These are phyloP conservation scores for Celoporthe dispersa DNA, from an alignment of 2,329 filamentous ascomycete species.

Conservation along the genomic window DNA sequence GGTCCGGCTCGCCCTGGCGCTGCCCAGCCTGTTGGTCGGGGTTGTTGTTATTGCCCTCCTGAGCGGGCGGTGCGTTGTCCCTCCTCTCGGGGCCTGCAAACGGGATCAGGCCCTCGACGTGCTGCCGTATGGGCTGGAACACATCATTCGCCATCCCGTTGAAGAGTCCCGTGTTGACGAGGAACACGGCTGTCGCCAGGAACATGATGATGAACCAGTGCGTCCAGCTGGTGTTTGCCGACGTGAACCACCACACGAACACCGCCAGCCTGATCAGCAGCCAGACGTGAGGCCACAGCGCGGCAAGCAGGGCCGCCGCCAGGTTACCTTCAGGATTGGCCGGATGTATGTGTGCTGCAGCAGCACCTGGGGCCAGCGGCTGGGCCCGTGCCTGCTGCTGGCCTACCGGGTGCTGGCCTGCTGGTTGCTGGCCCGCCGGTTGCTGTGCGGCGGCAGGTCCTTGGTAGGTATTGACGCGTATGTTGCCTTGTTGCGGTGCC, in stretches of 20 bases:
- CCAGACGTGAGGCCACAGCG: constrained; percentile 66
- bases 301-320: constrained; percentile 44
- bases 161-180: constrained; percentile 63
- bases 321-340: constrained; percentile 43
- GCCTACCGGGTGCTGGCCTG: too few relatives aligned
- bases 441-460: constrained; percentile 20
- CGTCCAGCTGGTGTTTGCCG: constrained; percentile 60
- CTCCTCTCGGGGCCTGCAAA: constrained; percentile 43
- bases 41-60: constrained; percentile 34
- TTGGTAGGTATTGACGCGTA: constrained; percentile 21
- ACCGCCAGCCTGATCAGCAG: constrained; percentile 59
- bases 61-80: constrained; percentile 30
- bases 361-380: constrained; percentile 20
- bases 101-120: constrained; percentile 64
- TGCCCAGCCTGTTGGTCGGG: constrained; percentile 37
- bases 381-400: constrained; percentile 22
- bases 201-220: constrained; percentile 60
- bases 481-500: constrained; percentile 22
- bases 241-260: constrained; percentile 70
- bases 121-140: constrained; percentile 61
- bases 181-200: constrained; percentile 59
- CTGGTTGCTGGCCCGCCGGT: too few relatives aligned
- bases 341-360: constrained; percentile 37
- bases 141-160: constrained; percentile 59
- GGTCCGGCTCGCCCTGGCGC: constrained; percentile 44